phyloP scores from a whole-genome alignment of 495 filamentous ascomycete genomes.

The Neurospora pannonica region DNA sequence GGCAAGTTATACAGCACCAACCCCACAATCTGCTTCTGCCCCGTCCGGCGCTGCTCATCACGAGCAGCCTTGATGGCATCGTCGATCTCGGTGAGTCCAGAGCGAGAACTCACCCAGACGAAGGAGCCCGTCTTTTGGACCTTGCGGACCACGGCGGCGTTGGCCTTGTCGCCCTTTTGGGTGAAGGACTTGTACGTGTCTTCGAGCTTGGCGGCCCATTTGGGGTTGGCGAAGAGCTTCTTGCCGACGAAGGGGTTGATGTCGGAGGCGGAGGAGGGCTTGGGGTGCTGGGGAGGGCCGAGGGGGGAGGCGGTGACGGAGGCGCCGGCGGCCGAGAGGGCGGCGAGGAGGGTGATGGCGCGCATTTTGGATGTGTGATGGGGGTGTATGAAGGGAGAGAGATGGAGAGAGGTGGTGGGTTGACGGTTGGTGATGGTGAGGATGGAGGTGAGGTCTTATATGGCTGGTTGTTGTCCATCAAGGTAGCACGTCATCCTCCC shows the following conservation, averaged over 20 bases:
- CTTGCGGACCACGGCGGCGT: constrained; percentile 29
- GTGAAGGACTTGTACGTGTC: constrained; percentile 36
- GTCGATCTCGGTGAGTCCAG: constrained; percentile 30
- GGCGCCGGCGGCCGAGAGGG: constrained; percentile 8
- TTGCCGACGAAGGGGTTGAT: constrained; percentile 45
- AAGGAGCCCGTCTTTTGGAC: constrained; percentile 48
- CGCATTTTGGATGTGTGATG: constrained; percentile 5
- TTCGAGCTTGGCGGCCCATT: constrained; percentile 43
- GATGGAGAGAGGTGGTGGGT: background rate
- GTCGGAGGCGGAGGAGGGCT: background rate
- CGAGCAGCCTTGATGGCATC: constrained; percentile 41
- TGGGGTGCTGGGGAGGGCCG: background rate
- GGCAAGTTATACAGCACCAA: constrained; percentile 60
- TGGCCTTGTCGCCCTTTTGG: constrained; percentile 25
- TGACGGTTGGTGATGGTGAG: background rate
- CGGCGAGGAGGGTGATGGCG: constrained; percentile 6
- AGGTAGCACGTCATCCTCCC: background rate
- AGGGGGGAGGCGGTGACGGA: constrained; percentile 8
- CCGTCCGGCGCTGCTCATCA: constrained; percentile 32
- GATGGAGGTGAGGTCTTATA: background rate
- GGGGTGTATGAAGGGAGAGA: background rate
- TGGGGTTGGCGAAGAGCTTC: constrained; percentile 44
- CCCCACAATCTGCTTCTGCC: constrained; percentile 34
- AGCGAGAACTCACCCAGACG: constrained; percentile 36
- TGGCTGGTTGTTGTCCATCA: background rate